A percentile compares a stretch with the other conserved stretches of the same genome.
These are phyloP conservation scores for Tetradesmus obliquus DNA, from an alignment of 139 green algal genomes.

Conservation along the genomic window DNA sequence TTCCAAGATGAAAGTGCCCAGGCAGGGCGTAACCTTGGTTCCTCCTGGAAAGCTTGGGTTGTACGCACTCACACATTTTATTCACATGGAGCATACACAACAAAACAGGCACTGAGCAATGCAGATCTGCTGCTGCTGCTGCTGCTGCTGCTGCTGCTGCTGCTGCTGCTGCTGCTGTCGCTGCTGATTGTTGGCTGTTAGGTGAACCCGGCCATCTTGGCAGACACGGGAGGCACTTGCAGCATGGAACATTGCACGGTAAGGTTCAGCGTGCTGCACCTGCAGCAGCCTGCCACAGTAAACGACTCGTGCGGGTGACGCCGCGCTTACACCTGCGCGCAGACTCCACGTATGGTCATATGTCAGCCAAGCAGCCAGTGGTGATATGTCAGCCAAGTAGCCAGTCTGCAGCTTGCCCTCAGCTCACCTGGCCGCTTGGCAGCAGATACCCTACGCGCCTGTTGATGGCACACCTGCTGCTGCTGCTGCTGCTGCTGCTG, in stretches of 20 bases:
- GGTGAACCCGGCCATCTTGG: conserved; percentile 79
- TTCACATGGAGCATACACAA: too few relatives aligned
- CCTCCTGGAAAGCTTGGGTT: too few relatives aligned
- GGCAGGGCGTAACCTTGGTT: too few relatives aligned
- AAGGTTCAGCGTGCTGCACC: conserved; percentile 15
- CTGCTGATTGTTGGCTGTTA: background rate
- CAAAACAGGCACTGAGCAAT: too few relatives aligned
- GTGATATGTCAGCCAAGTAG: too few relatives aligned
- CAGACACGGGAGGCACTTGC: conserved; percentile 72
- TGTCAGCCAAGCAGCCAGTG: too few relatives aligned
- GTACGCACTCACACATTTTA: too few relatives aligned
- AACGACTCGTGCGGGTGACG: too few relatives aligned
- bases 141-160: background rate
- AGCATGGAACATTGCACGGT: conserved; percentile 60
- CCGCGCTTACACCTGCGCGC: too few relatives aligned
- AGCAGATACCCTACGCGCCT: background rate
- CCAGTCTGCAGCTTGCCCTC: too few relatives aligned
- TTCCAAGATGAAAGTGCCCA: too few relatives aligned
- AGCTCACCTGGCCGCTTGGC: background rate
- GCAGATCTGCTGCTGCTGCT: background rate
- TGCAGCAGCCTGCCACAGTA: background rate
- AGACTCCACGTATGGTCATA: too few relatives aligned
- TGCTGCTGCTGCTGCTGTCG: background rate
- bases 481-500: conserved; percentile 7
- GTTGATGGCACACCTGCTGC: background rate